These are phyloP conservation scores for Ogataea philodendri DNA, from an alignment of 805 yeast genomes.

Conservation along the genomic window DNA sequence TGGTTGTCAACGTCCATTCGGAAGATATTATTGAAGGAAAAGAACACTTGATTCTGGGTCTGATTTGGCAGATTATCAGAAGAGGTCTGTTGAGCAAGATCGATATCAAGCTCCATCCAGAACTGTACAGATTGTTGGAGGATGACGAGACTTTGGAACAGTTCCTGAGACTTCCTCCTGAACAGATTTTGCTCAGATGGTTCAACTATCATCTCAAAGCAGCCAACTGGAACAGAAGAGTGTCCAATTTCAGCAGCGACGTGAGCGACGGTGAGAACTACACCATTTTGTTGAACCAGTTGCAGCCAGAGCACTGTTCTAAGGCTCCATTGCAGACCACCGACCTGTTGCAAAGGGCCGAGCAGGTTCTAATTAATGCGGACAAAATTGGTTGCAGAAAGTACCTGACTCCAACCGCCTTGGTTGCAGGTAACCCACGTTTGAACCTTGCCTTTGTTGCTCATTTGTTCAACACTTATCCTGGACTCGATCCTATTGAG, in stretches of 20 bases:
- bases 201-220: conserved; percentile 93
- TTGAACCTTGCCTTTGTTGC: conserved; percentile 97
- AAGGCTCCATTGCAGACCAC: conserved; percentile 74
- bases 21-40: conserved; percentile 93
- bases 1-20: conserved; percentile 95
- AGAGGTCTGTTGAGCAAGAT: conserved; percentile 92
- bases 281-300: conserved; percentile 83
- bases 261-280: conserved; percentile 95
- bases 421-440: conserved; percentile 95
- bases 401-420: conserved; percentile 88
- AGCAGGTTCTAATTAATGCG: conserved; percentile 79
- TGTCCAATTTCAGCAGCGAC: conserved; percentile 80
- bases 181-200: conserved; percentile 95
- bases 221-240: conserved; percentile 86
- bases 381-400: conserved; percentile 91
- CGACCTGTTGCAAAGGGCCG: conserved; percentile 80
- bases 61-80: conserved; percentile 96
- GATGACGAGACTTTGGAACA: conserved; percentile 98
- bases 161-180: conserved; percentile 94
- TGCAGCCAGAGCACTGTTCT: conserved; percentile 81
- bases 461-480: conserved; percentile 92
- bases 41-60: conserved; percentile 85
- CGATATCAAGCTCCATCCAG: conserved; percentile 95
- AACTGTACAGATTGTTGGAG: conserved; percentile 87
- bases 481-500: conserved; percentile 93